Base-by-base conservation (phyloP, 257 asterid species). In the Solanum appendiculatum region DNA sequence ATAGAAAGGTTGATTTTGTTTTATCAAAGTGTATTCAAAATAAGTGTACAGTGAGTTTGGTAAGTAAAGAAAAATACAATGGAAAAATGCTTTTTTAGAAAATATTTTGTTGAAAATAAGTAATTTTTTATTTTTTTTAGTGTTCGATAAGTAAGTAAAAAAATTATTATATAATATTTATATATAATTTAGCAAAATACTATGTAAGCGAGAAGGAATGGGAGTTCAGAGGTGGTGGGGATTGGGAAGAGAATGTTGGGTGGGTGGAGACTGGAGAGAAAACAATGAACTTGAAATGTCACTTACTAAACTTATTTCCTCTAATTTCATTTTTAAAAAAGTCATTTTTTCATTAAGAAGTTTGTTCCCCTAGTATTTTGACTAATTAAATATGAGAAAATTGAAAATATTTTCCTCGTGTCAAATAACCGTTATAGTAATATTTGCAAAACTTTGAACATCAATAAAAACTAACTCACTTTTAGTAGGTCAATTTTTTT, bases 181-280 rank as follows among this genome's bases (percentile, higher is more conserved):
- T 18, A 54, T 54, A 18, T 54, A 54, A 54, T 54, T 3, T 54
- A 18, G n/a, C 1, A 54, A 54, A 54, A 54, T 6, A 18, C 2
- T 54, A 54, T 54, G 18, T 18, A 54, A n/a, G 1, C 60, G 18
- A 0, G 1, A 54, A 6, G 14, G 13, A 1, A 3, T 54, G 9
- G 4, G n/a, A 54, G 63, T 18, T 18, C 9, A 3, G 5, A 4
- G n/a, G 10, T 18, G 9, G 10, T 18, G 11, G 4, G 3, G 0
- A 18, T 6, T 54, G 63, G 6, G 1, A 54, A 7, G 63, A 6
- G 1, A 54, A 7, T 54, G 4, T 54, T 54, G 4, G 0, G 1
- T 54, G 1, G 1, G 3, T 18, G 1, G 0, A 18, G 0, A 54
- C 1, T 18, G 1, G 0, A 18, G 0, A 54, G 1, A 1, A 54